phyloP scores from a whole-genome alignment of 1,284 basidiomycete genomes.

The Ceratobasidium sp. region DNA sequence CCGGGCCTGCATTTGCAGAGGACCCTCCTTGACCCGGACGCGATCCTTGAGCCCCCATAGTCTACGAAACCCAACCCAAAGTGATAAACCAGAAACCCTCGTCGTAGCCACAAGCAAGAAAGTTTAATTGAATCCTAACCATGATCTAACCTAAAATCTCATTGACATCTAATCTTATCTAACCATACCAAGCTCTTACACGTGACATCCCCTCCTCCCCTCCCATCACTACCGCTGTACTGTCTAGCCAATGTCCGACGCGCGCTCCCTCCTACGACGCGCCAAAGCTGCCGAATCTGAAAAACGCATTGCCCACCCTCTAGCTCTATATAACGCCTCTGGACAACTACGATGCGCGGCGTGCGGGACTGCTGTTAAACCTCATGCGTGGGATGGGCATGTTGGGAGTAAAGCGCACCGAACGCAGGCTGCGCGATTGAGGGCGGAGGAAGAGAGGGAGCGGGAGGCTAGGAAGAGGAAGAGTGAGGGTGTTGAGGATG shows the following conservation, averaged over 20 bases:
- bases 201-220: conserved; percentile 6
- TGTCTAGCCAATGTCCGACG: conserved; percentile 47
- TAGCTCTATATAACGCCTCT: conserved; percentile 73
- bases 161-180: conserved; percentile 3
- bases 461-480: conserved; percentile 54
- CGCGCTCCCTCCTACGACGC: conserved; percentile 50
- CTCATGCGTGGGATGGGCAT: conserved; percentile 86
- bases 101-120: conserved; percentile 16
- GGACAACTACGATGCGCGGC: conserved; percentile 78
- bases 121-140: no score
- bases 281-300: conserved; percentile 49
- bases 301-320: conserved; percentile 73
- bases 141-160: no score
- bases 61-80: neutral
- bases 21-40: conserved; percentile 57
- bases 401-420: conserved; percentile 83
- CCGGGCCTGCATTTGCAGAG: conserved; percentile 53
- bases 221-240: no score
- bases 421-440: conserved; percentile 69
- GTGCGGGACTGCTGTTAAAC: conserved; percentile 75
- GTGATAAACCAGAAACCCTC: neutral
- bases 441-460: conserved; percentile 66
- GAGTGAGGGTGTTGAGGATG: conserved; percentile 52
- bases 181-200: neutral
- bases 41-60: conserved; percentile 82